Evolutionary conservation across 768 basidiomycete genomes (phyloP).

Genomic region (Peribolospora kevripleyi): DNA sequence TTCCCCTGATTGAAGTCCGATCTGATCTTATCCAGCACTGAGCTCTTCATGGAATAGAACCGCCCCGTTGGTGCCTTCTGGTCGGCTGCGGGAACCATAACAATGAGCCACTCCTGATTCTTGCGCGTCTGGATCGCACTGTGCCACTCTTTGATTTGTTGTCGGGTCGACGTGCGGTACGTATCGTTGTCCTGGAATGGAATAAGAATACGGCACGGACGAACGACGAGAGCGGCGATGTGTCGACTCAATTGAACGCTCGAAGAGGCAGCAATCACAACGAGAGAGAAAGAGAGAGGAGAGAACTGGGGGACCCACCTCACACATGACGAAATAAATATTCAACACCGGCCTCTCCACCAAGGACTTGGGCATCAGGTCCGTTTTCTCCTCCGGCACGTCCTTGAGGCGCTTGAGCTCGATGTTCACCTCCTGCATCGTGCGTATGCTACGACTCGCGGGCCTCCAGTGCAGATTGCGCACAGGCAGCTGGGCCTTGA

Average conservation of each 20-base stretch:
- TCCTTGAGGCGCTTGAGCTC: slow-evolving; percentile 27
- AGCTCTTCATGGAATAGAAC: slow-evolving; percentile 54
- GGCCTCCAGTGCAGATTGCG: slow-evolving; percentile 86
- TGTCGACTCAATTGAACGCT: not conserved
- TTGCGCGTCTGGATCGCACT: slow-evolving; percentile 36
- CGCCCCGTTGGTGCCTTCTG: slow-evolving; percentile 13
- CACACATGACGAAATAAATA: slow-evolving; percentile 63
- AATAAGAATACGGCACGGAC: no score
- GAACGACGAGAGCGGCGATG: no score
- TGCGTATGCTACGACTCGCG: slow-evolving; percentile 42
- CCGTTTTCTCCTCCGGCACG: slow-evolving; percentile 38
- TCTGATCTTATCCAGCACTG: slow-evolving; percentile 67
- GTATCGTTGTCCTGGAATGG: slow-evolving; percentile 34
- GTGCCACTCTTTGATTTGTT: slow-evolving; percentile 87
- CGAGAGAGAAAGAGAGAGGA: slow-evolving; percentile 2
- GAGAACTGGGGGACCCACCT: slow-evolving; percentile 30
- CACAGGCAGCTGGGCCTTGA: slow-evolving; percentile 33
- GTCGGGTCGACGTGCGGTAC: slow-evolving; percentile 52
- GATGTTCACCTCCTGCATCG: slow-evolving; percentile 70
- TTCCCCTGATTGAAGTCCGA: slow-evolving; percentile 79
- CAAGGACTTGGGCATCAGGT: slow-evolving; percentile 48
- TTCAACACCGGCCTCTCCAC: slow-evolving; percentile 61
- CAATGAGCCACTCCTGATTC: slow-evolving; percentile 80
- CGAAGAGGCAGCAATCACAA: slow-evolving; percentile 4
- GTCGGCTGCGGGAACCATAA: slow-evolving; percentile 60